A percentile compares a stretch with the other conserved stretches of the same genome.
These are phyloP conservation scores for Fusarium chlamydosporum DNA, from an alignment of 2,329 filamentous ascomycete species.

Conservation along the genomic window DNA sequence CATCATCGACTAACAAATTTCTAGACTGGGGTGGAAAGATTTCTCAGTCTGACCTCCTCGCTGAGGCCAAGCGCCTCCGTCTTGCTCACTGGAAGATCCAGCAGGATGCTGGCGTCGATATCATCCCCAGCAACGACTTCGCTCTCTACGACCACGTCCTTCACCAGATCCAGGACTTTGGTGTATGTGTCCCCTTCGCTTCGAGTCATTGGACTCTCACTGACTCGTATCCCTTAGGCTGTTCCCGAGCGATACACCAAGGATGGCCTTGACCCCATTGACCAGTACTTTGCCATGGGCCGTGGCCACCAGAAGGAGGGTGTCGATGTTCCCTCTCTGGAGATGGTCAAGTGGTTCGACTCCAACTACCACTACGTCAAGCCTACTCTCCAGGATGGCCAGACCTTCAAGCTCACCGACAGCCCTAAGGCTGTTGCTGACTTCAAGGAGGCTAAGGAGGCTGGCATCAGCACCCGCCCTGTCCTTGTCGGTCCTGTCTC, in stretches of 20 bases:
- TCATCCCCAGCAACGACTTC: slow-evolving; percentile 99
- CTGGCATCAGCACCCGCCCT: slow-evolving; percentile 91
- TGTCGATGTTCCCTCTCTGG: slow-evolving; percentile 91
- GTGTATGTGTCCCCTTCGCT: slow-evolving; percentile 70
- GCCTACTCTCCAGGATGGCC: slow-evolving; percentile 96
- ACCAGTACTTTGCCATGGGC: slow-evolving; percentile 99
- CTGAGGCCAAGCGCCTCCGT: slow-evolving; percentile 96
- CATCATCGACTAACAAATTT: slow-evolving; percentile 43
- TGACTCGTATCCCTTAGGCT: slow-evolving; percentile 67
- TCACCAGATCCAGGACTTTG: slow-evolving; percentile 98
- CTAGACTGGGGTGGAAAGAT: slow-evolving; percentile 91
- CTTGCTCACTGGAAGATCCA: slow-evolving; percentile 99
- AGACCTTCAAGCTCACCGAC: slow-evolving; percentile 89
- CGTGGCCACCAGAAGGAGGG: slow-evolving; percentile 96
- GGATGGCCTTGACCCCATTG: slow-evolving; percentile 87
- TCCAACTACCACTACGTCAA: slow-evolving; percentile 99
- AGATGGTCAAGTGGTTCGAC: slow-evolving; percentile 99
- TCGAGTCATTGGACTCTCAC: slow-evolving; percentile 8
- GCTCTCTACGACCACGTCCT: slow-evolving; percentile 98
- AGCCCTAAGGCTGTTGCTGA: slow-evolving; percentile 94
- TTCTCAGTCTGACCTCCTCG: slow-evolving; percentile 88
- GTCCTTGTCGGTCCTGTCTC: slow-evolving; percentile 96
- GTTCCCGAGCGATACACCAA: slow-evolving; percentile 94
- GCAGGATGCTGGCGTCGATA: slow-evolving; percentile 96
- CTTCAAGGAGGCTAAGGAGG: slow-evolving; percentile 98